Evolutionary conservation across 164 flowering plant genomes (phyloP), one percentile per base, ranked within the genome.

Genomic region (Macadamia integrifolia): DNA sequence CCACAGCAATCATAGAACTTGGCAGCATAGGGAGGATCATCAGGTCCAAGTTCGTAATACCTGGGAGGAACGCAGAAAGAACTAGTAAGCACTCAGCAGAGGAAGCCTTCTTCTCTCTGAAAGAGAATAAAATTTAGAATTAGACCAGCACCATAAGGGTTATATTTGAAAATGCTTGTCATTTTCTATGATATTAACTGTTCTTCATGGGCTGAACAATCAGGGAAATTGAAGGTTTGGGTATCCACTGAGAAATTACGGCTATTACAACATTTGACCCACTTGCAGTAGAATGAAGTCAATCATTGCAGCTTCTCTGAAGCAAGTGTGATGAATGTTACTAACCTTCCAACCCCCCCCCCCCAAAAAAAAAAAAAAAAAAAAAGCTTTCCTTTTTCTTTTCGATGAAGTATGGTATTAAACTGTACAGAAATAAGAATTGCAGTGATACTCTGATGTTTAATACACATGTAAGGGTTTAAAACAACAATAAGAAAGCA

Each of bases 11-110:
- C 96, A 23, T 82, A 90, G 69, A 90, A 90, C 78, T 87, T 90
- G 67, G 96, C 96, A 75, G 89, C 90, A 77, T 87, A 90, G 0
- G 93, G 96, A 57, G 93, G 93, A 74, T 88, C 96, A 71, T 88
- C 81, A 8, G 88, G 87, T 72, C 86, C 82, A 76, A 88, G 68
- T 67, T 90, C 96, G 66, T 88, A 88, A 82, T 90, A 88, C 90
- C 96, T 90, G 64, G 62, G 77, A 60, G 64, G 12, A 29, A 69
- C 9, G 67, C 69, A 71, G 17, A 60, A 65, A 65, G 1, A 57
- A 64, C 50, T 63, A 68, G 18, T 42, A 44, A 60, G 64, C 66
- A 49, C 48, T 11, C 5, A 23, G 2, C 35, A 13, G n/a, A 32
- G 3, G 14, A 1, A n/a, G 11, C 0, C 30, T 64, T 48, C 11